Evolutionary conservation across 2,329 filamentous ascomycete species (phyloP), one percentile per base, ranked within the genome.

Genomic region (Lachnellula arida): DNA sequence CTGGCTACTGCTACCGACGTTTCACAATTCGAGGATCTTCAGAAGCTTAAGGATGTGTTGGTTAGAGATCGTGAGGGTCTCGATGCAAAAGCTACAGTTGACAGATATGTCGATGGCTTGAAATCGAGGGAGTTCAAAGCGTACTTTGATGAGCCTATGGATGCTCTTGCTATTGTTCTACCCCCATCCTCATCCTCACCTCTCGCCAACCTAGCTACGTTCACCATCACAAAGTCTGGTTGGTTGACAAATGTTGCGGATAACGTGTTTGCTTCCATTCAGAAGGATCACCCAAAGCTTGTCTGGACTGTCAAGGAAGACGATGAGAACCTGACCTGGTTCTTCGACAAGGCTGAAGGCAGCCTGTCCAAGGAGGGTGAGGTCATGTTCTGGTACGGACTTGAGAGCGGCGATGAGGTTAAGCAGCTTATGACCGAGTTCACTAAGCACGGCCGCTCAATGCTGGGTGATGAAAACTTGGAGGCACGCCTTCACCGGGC

Each of bases 251-350:
- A 97, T 69, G 86, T 97, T 35, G 89, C 92, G 32, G 94, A 97
- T 72, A 97, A 97, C 68, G 89, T 97, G 56, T 96, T 97, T 72
- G 84, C 88, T 61, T 88, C 89, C 60, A 89, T 97, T 72, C 95
- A 93, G 80, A 95, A 96, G 74, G 93, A 97, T 69, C 88, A 92
- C 72, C 86, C 91, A 54, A 91, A 88, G 75, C 80, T 97, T 62
- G 88, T 91, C 61, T 99, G 92, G 93, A 96, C 91, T n/a, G 93
- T 97, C 58, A 93, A 89, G 76, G 88, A 92, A 68, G 88, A 95
- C 64, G 92, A 97, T 67, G 93, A 97, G 80, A 97, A 97, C 72
- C 78, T 97, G 66, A 92, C 91, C 11, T 97, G 93, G 94, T 97
- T 97, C 79, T 95, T 96, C 65, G 92, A 96, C 74, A 96, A 96